Percentiles rank a stretch among this genome's conserved stretches.
These are phyloP conservation scores for Xylaria nigripes DNA, from an alignment of 495 filamentous ascomycete genomes.

Conservation along the genomic window DNA sequence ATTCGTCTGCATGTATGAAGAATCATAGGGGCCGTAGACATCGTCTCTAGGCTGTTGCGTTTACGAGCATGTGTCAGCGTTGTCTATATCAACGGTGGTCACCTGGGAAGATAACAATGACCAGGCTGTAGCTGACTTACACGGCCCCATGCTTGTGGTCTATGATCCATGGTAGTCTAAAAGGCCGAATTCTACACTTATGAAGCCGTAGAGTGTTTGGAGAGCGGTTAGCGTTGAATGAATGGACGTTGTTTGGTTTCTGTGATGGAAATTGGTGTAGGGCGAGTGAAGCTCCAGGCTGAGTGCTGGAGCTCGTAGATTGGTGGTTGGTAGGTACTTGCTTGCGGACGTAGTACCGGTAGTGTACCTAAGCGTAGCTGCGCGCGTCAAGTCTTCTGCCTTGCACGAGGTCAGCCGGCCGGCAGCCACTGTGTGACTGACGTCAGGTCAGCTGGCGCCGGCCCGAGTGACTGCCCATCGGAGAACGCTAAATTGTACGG, in stretches of 20 bases:
- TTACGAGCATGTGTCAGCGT: slow-evolving; percentile 10
- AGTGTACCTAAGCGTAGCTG: slow-evolving; percentile 13
- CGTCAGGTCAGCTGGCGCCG: background rate
- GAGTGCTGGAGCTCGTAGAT: slow-evolving; percentile 7
- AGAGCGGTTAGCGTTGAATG: background rate
- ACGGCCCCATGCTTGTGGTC: slow-evolving; percentile 92
- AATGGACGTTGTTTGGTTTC: slow-evolving; percentile 3
- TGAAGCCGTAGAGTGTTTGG: background rate
- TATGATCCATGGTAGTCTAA: slow-evolving; percentile 68
- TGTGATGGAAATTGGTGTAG: slow-evolving; percentile 3
- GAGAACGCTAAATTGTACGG: no score
- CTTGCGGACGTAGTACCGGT: background rate
- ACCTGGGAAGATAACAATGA: background rate
- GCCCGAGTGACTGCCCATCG: background rate
- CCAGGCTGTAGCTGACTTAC: slow-evolving; percentile 46
- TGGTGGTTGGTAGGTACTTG: slow-evolving; percentile 4
- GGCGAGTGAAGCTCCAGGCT: slow-evolving; percentile 17
- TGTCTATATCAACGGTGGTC: background rate
- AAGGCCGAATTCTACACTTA: background rate
- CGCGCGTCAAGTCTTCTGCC: slow-evolving; percentile 30
- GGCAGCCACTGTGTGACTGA: background rate
- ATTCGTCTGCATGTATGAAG: slow-evolving; percentile 63
- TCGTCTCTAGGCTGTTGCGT: slow-evolving; percentile 77
- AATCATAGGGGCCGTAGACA: slow-evolving; percentile 87
- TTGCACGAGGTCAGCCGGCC: background rate